Base-by-base conservation (phyloP, 75 land plant genomes). In the Adiantum capillusveneris region DNA sequence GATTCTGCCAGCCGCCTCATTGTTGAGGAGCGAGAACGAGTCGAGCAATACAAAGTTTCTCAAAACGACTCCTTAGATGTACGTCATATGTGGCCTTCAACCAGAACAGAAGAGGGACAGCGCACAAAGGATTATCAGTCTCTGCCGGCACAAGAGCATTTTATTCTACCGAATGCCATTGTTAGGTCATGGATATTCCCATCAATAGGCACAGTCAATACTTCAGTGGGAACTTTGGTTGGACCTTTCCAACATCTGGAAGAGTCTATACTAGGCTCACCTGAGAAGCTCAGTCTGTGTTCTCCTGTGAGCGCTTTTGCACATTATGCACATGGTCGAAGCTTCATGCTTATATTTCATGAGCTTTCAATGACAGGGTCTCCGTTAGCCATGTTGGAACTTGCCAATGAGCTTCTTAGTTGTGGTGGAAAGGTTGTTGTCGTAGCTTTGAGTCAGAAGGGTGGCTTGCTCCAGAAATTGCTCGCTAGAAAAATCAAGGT, bases 291-390 rank as follows among this genome's bases (percentile, higher is more conserved):
- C 1, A 70, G 75, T 2, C 67, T 76, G 1, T 85, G 98, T 77
- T 70, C 75, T 29, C 66, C 79, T 58, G 80, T 79, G 25, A 78
- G 74, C 20, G 52, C 60, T 29, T 90, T 94, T 57, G 75, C 85
- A 12, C 66, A 75, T 1, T 52, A 76, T 46, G 96, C 84, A 60
- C 79, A 78, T 67, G 82, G 85, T 29, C 72, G 82, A 58, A 68
- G 52, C 31, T 76, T 94, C 58, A 65, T 90, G 43, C 55, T 94
- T 56, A 73, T 94, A 31, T 74, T 94, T 58, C 96, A 94, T 68
- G 96, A 94, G 70, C 79, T 94, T 6, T 94, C 99, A 12, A 79
- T 94, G 91, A 94, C 99, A 29, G 99, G 99, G 1, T 89, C 90
- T 31, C 99, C 99, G 3, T 63, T 94, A n/a, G 81, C 99, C 9